Conservation (phyloP, 805 yeast species). For the Dipodascopsis tothii region DNA sequence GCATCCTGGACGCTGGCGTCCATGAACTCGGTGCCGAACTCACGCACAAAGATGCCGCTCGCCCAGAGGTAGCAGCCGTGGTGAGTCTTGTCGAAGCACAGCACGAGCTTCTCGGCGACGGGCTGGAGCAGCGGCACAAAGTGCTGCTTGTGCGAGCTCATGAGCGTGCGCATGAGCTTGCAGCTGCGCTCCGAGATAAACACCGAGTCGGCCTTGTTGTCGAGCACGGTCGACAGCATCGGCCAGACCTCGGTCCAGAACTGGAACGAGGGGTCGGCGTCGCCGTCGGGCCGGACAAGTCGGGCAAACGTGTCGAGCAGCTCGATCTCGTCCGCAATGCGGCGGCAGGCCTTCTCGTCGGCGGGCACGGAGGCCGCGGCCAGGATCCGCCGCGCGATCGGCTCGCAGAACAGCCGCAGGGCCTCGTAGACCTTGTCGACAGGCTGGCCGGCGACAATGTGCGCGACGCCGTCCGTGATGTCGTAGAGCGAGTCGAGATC, state of each 20-base stretch:
- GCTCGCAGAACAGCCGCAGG: constrained; percentile 56
- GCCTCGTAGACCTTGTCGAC: constrained; percentile 45
- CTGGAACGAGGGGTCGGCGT: constrained; percentile 43
- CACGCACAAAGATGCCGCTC: constrained; percentile 66
- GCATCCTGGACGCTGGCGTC: constrained; percentile 46
- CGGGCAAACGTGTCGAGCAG: constrained; percentile 53
- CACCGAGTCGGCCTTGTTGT: constrained; percentile 50
- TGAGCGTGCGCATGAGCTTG: constrained; percentile 57
- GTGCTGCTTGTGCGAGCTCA: constrained; percentile 55
- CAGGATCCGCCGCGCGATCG: constrained; percentile 42
- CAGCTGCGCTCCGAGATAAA: constrained; percentile 67
- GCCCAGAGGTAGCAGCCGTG: constrained; percentile 87
- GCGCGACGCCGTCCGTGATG: constrained; percentile 82
- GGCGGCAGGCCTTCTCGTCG: constrained; percentile 35
- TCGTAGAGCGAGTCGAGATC: constrained; percentile 68
- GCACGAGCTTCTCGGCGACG: constrained; percentile 57
- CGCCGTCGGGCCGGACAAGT: constrained; percentile 42
- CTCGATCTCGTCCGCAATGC: constrained; percentile 69
- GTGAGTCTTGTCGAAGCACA: constrained; percentile 61
- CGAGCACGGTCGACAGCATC: constrained; percentile 41
- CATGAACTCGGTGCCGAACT: constrained; percentile 51
- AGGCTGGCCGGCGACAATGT: constrained; percentile 58
- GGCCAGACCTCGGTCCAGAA: constrained; percentile 56
- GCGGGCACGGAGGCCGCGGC: constrained; percentile 27
- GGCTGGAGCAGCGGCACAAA: constrained; percentile 53